phyloP scores from a whole-genome alignment of 306 rosid genomes.

The Gastrolobium bilobum region DNA sequence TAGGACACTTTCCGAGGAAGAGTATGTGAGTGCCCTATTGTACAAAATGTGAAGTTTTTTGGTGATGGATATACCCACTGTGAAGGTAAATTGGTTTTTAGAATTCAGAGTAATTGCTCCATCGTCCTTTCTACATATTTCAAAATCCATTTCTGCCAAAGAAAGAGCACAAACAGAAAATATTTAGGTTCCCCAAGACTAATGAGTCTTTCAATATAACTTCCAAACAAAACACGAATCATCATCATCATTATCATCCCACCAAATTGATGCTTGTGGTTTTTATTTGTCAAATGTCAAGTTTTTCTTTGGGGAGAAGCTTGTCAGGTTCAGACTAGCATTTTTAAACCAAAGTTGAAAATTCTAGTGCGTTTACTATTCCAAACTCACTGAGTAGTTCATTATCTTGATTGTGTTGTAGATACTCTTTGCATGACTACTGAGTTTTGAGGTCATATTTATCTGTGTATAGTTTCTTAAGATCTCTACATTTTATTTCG shows the following conservation, averaged over 20 bases:
- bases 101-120: constrained; percentile 27
- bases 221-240: constrained; percentile 2
- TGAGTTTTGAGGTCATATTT: constrained; percentile 16
- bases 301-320: constrained; percentile 22
- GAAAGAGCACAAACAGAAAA: constrained; percentile 4
- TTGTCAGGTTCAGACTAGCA: background rate
- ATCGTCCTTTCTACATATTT: constrained; percentile 17
- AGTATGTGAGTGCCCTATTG: constrained; percentile 95
- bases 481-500: background rate
- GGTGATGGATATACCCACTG: constrained; percentile 96
- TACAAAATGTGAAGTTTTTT: constrained; percentile 76
- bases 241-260: constrained; percentile 23
- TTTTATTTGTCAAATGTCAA: background rate
- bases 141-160: constrained; percentile 2
- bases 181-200: background rate
- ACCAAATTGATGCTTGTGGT: constrained; percentile 37
- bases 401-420: background rate
- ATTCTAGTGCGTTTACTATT: background rate
- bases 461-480: background rate
- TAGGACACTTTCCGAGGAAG: constrained; percentile 97
- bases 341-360: constrained; percentile 29
- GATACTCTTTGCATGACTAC: background rate
- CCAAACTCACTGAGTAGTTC: too few species aligned
- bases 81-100: constrained; percentile 68
- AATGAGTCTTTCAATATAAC: constrained; percentile 12